Conservation (phyloP, 495 filamentous ascomycete genomes). For the Aspergillus sclerotiicarbonarius region DNA sequence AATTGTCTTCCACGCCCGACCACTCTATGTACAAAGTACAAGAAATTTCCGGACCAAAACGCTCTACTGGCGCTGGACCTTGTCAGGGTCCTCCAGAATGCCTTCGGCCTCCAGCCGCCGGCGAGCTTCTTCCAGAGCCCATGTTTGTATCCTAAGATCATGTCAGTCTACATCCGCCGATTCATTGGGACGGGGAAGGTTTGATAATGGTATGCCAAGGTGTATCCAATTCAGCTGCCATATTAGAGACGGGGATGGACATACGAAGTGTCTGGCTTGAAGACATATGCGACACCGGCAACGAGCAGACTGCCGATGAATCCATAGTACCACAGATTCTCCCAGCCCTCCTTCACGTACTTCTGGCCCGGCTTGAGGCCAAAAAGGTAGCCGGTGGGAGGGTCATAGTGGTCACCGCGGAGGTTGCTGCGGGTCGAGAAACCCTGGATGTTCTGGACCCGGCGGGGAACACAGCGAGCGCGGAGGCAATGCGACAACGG, state of each 20-base stretch:
- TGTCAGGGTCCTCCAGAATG: slow-evolving; percentile 76
- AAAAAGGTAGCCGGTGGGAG: slow-evolving; percentile 86
- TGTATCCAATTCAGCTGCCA: slow-evolving; percentile 4
- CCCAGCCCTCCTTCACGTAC: slow-evolving; percentile 94
- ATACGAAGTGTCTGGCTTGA: slow-evolving; percentile 98
- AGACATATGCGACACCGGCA: slow-evolving; percentile 81
- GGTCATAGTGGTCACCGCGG: slow-evolving; percentile 77
- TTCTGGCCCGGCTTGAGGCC: slow-evolving; percentile 91
- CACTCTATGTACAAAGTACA: slow-evolving; percentile 52
- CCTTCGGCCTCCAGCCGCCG: slow-evolving; percentile 92
- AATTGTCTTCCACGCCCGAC: slow-evolving; percentile 33
- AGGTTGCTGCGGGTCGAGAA: slow-evolving; percentile 46
- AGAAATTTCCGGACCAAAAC: slow-evolving; percentile 22
- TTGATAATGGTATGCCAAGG: not conserved
- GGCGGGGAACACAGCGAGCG: slow-evolving; percentile 39
- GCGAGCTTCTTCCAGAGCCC: slow-evolving; percentile 95
- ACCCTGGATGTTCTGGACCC: slow-evolving; percentile 37
- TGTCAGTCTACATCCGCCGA: slow-evolving; percentile 20
- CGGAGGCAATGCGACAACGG: slow-evolving; percentile 43
- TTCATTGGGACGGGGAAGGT: not conserved
- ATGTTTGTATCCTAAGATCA: slow-evolving; percentile 86
- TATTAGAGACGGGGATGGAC: slow-evolving; percentile 38
- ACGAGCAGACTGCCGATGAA: slow-evolving; percentile 80
- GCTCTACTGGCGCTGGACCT: slow-evolving; percentile 39
- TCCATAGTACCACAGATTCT: slow-evolving; percentile 81